A percentile compares a stretch with the other conserved stretches of the same genome.
These are phyloP conservation scores for Chalciporus piperatus DNA, from an alignment of 768 basidiomycete genomes.

Conservation along the genomic window DNA sequence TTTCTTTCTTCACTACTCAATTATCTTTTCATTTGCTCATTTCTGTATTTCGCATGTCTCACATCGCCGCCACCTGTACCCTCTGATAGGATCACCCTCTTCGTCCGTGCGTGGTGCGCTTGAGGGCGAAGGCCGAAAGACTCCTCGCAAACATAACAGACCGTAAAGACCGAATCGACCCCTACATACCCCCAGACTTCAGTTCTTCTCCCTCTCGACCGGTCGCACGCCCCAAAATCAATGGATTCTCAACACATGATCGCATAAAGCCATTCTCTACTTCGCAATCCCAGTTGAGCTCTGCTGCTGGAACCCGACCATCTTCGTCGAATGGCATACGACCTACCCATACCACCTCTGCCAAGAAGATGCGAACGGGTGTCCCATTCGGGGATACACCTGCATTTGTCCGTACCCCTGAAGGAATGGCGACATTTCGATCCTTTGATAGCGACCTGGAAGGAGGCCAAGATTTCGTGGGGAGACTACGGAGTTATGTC, in stretches of 20 bases:
- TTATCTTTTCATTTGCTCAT: not conserved
- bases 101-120: constrained; percentile 73
- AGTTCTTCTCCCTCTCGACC: constrained; percentile 28
- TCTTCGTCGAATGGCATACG: constrained; percentile 20
- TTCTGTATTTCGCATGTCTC: constrained; percentile 1
- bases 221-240: constrained; percentile 43
- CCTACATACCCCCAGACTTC: constrained; percentile 53
- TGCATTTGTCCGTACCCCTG: constrained; percentile 66
- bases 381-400: constrained; percentile 61
- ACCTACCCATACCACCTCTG: constrained; percentile 1
- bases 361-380: constrained; percentile 33
- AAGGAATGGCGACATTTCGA: constrained; percentile 69
- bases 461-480: constrained; percentile 18
- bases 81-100: constrained; percentile 77
- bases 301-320: constrained; percentile 5
- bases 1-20: not conserved
- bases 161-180: constrained; percentile 75
- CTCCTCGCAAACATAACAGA: constrained; percentile 89
- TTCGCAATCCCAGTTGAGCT: constrained; percentile 5
- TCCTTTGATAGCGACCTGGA: constrained; percentile 57
- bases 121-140: constrained; percentile 81
- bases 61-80: not conserved
- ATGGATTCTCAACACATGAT: constrained; percentile 35
- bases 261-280: constrained; percentile 24
- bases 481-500: constrained; percentile 20